Evolutionary conservation across 495 filamentous ascomycete species (phyloP), one percentile per base, ranked within the genome.

Genomic region (Neurospora sp.): DNA sequence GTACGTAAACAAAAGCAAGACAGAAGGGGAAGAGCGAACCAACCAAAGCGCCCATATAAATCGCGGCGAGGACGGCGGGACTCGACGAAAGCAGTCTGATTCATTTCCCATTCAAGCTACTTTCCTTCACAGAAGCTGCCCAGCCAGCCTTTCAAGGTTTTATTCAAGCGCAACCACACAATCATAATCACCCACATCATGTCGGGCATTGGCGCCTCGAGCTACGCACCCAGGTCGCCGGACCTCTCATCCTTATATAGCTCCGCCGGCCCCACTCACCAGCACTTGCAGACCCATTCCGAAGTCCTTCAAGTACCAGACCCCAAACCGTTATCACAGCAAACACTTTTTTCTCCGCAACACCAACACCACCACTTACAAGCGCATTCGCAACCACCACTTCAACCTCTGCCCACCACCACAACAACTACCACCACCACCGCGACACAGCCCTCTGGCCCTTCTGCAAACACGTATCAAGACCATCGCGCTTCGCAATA

Each of bases 181-280:
- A 59, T 59, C 42, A 46, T 18, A 46, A 27, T 66, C 54, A 66
- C 16, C 31, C 70, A 72, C 73, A 78, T 73, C 77, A 86, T 85
- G 84, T 83, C 83, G 54, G 81, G 76, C 73, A 83, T 82, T 74
- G 82, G 77, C 75, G 78, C 81, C 70, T 66, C 54, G 27, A 66
- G 54, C 27, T 89, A 88, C 81, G 86, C 85, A 75, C 87, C 87
- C 74, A 86, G 84, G 80, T 87, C 85, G 72, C 87, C 87, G 74
- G 87, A 88, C 78, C 82, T 89, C 73, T 87, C 86, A 37, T 83
- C 82, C 70, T 86, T 88, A 72, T 84, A 85, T 73, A 66, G 54
- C 54, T 80, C 85, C 66, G 69, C 81, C 48, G 75, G 73, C 76
- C 75, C 79, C 77, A 78, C 77, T 39, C 75, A 12, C 70, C 69